These are phyloP conservation scores for Novymonas esmeraldas DNA, from an alignment of 208 protist genomes.

Conservation along the genomic window DNA sequence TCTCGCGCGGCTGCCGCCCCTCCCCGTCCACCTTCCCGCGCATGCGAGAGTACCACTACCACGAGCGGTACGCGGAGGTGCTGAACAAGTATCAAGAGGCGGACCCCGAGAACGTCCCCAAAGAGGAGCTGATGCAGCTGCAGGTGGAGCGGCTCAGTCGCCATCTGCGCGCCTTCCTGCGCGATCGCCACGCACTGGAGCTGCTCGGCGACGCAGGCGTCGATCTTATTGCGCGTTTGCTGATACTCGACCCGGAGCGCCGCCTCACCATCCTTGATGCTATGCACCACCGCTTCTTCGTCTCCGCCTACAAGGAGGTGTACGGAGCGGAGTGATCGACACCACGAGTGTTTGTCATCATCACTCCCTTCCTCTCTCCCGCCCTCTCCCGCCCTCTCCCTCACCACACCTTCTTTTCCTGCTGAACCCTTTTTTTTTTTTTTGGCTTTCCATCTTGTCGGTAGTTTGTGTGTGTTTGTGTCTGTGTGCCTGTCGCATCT, in stretches of 20 bases:
- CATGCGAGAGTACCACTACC: conserved; percentile 51
- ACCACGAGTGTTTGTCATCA: too few relatives aligned
- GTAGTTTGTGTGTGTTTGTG: neutral
- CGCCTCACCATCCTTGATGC: conserved; percentile 62
- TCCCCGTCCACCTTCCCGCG: conserved; percentile 63
- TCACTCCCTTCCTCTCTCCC: neutral
- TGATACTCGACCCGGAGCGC: conserved; percentile 63
- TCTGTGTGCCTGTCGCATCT: too few relatives aligned
- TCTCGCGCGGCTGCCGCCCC: conserved; percentile 87
- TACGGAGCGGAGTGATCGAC: conserved; percentile 16
- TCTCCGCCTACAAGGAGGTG: conserved; percentile 21
- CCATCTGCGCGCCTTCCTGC: conserved; percentile 39
- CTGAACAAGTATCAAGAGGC: conserved; percentile 29
- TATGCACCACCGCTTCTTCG: conserved; percentile 74
- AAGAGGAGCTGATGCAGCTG: conserved; percentile 9
- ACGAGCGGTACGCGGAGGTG: conserved; percentile 26
- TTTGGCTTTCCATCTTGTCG: neutral
- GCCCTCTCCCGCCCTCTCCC: neutral
- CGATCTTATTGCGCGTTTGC: conserved; percentile 58
- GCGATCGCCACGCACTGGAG: conserved; percentile 37
- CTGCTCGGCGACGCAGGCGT: conserved; percentile 65
- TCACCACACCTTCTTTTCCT: conserved; percentile 5
- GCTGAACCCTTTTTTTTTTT: conserved; percentile 1
- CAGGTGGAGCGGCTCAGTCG: conserved; percentile 34
- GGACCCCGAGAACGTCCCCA: conserved; percentile 1